phyloP scores from a whole-genome alignment of 2,329 filamentous ascomycete genomes.

The Ploettnerulaceae sp. region DNA sequence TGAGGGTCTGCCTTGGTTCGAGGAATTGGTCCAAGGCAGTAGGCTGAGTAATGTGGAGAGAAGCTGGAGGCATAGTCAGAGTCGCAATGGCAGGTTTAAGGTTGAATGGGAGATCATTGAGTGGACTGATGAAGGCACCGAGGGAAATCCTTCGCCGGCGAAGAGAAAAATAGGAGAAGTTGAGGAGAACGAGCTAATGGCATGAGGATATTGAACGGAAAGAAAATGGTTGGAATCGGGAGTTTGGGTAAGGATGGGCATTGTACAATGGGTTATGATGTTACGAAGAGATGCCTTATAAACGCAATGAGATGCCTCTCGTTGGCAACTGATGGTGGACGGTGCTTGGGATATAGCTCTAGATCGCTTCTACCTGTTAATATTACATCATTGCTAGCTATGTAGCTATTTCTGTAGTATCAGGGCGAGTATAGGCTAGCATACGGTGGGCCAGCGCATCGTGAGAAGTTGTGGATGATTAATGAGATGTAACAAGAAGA shows the following conservation, averaged over 20 bases:
- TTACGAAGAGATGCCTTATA: slow-evolving; percentile 9
- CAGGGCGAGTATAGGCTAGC: too few relatives aligned
- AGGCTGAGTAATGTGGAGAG: slow-evolving; percentile 63
- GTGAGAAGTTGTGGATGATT: too few relatives aligned
- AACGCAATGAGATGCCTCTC: neutral
- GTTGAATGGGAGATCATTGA: slow-evolving; percentile 85
- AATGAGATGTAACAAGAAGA: neutral
- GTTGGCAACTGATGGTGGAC: slow-evolving; percentile 4
- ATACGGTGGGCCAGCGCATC: too few relatives aligned
- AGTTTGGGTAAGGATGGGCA: neutral
- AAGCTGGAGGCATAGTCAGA: slow-evolving; percentile 48
- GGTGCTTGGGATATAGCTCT: neutral
- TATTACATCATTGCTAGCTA: neutral
- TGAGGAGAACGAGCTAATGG: slow-evolving; percentile 14
- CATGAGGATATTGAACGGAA: slow-evolving; percentile 3
- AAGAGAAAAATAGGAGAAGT: slow-evolving; percentile 50
- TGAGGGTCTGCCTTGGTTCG: slow-evolving; percentile 75
- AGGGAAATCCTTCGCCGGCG: slow-evolving; percentile 35
- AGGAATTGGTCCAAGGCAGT: slow-evolving; percentile 73
- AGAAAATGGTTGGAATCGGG: neutral
- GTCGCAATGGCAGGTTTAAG: slow-evolving; percentile 57
- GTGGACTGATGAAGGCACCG: slow-evolving; percentile 51
- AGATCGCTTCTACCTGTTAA: neutral
- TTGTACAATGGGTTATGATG: slow-evolving; percentile 9
- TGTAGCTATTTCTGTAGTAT: too few relatives aligned